phyloP scores from a whole-genome alignment of 108 stramenopile species.

The Pseudonitzschia multiseries region DNA sequence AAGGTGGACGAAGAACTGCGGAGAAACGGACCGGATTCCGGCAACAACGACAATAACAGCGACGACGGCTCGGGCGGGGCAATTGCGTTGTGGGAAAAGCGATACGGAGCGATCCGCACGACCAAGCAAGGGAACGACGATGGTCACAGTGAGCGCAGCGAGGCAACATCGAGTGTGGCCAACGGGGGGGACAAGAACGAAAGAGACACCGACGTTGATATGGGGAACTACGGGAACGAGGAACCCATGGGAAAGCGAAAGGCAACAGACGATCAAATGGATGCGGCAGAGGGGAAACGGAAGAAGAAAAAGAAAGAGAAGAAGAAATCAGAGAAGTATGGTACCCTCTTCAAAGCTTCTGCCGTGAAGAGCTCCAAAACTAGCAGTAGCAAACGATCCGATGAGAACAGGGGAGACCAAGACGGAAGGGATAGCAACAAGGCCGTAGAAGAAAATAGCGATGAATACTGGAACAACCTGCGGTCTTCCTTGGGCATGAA shows the following conservation, averaged over 20 bases:
- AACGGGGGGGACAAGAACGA: not conserved
- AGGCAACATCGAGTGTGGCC: not conserved
- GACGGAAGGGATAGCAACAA: constrained; percentile 7
- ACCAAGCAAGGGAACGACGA: not conserved
- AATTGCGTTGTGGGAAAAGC: constrained; percentile 27
- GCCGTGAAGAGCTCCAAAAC: not conserved
- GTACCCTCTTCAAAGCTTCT: constrained; percentile 63
- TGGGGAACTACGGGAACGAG: not conserved
- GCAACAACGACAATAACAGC: not conserved
- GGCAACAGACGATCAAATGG: constrained; percentile 9
- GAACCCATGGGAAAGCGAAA: constrained; percentile 5
- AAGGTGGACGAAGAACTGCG: constrained; percentile 60
- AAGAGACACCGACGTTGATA: not conserved
- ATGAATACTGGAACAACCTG: constrained; percentile 85
- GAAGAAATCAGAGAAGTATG: constrained; percentile 52
- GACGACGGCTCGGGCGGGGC: constrained; percentile 13
- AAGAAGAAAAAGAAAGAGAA: constrained; percentile 32
- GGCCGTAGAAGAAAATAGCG: constrained; percentile 21
- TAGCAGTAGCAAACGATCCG: constrained; percentile 1
- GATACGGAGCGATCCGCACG: constrained; percentile 12
- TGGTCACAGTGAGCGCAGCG: not conserved
- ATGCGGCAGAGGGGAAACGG: constrained; percentile 8
- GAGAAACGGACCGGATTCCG: constrained; percentile 50
- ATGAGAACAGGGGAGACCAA: not conserved
- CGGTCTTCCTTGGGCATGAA: constrained; percentile 78